Conservation (phyloP, 192 early-diverging fungal genomes). For the Podila clonocystis region DNA sequence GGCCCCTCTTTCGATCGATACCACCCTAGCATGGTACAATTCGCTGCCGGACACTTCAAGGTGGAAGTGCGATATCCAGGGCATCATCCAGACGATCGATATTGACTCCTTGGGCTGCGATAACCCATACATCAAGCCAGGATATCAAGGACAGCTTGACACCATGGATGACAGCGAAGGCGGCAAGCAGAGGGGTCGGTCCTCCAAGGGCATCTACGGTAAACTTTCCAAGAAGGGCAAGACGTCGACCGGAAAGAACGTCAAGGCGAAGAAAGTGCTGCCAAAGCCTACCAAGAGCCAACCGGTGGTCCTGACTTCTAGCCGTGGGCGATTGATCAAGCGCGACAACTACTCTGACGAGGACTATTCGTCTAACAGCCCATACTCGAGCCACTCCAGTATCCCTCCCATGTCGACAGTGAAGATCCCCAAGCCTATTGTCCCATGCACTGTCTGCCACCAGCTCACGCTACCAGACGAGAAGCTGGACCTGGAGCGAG, state of each 20-base stretch:
- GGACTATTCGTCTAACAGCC: not conserved
- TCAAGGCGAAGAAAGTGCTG: slow-evolving; percentile 43
- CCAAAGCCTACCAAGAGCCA: slow-evolving; percentile 32
- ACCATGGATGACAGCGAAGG: slow-evolving; percentile 45
- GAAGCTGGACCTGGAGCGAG: slow-evolving; percentile 37
- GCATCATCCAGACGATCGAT: slow-evolving; percentile 49
- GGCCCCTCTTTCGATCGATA: slow-evolving; percentile 44
- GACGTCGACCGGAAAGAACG: slow-evolving; percentile 25
- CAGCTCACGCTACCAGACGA: slow-evolving; percentile 45
- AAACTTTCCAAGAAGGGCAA: slow-evolving; percentile 31
- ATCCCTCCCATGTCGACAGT: not conserved
- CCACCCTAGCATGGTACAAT: slow-evolving; percentile 48
- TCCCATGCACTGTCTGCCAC: slow-evolving; percentile 41
- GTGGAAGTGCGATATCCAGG: slow-evolving; percentile 48
- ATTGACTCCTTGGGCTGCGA: slow-evolving; percentile 26
- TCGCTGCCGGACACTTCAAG: slow-evolving; percentile 39
- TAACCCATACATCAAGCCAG: slow-evolving; percentile 31
- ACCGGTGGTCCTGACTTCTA: slow-evolving; percentile 39
- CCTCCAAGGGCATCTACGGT: slow-evolving; percentile 36
- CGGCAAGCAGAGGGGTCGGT: slow-evolving; percentile 35
- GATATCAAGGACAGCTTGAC: slow-evolving; percentile 20
- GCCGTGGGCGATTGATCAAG: slow-evolving; percentile 42
- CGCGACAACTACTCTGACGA: slow-evolving; percentile 8
- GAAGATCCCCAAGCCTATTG: slow-evolving; percentile 21
- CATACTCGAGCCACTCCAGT: not conserved